phyloP scores from a whole-genome alignment of 2,329 filamentous ascomycete species.

The Plenodomus lindquistii region DNA sequence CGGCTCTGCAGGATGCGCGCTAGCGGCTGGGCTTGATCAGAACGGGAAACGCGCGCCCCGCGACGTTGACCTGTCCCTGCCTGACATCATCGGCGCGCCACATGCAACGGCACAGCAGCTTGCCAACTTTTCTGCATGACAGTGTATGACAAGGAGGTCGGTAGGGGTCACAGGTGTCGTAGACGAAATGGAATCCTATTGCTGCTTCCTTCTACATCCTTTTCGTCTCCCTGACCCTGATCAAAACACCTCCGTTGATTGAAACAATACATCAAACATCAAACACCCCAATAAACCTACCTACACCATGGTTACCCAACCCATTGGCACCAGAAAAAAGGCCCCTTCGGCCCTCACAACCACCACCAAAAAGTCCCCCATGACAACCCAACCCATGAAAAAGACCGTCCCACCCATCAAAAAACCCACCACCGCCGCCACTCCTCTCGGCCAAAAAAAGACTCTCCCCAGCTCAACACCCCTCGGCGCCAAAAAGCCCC shows the following conservation, averaged over 20 bases:
- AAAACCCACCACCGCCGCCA: conserved; percentile 11
- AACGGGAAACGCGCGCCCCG: conserved; percentile 17
- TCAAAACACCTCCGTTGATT: neutral
- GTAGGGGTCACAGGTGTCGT: neutral
- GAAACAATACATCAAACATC: neutral
- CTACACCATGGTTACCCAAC: conserved; percentile 28
- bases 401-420: conserved; percentile 12
- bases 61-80: conserved; percentile 12
- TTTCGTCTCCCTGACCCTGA: neutral
- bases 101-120: conserved; percentile 8
- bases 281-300: neutral
- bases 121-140: conserved; percentile 18
- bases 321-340: conserved; percentile 31
- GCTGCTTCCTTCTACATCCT: neutral
- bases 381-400: neutral
- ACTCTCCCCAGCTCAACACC: conserved; percentile 8
- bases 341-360: conserved; percentile 6
- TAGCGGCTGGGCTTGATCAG: conserved; percentile 19
- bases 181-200: neutral
- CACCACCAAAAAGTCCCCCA: neutral
- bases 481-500: conserved; percentile 14
- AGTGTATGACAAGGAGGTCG: neutral
- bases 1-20: conserved; percentile 6
- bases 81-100: conserved; percentile 33
- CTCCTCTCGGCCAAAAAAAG: conserved; percentile 17